Conservation (phyloP, 495 filamentous ascomycete genomes). For the Daldinia childiae region DNA sequence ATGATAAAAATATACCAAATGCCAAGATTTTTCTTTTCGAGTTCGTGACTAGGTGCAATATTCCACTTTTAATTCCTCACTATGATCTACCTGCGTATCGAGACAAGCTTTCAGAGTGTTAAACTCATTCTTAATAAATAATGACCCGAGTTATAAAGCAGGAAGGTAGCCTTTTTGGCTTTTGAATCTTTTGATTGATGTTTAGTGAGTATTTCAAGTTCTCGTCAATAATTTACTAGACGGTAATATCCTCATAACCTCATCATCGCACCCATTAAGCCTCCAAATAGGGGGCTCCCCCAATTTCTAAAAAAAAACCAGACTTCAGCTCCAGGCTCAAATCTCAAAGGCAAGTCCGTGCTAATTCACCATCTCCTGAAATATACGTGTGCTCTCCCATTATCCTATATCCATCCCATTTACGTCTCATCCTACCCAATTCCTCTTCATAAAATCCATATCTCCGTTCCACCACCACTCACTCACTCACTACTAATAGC, state of each 20-base stretch:
- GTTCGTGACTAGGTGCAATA: slow-evolving; percentile 10
- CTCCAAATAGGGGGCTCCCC: neutral
- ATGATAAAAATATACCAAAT: slow-evolving; percentile 48
- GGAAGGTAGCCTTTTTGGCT: too few relatives aligned
- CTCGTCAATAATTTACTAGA: neutral
- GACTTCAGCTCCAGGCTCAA: neutral
- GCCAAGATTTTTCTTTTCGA: slow-evolving; percentile 19
- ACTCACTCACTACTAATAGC: neutral
- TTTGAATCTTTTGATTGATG: too few relatives aligned
- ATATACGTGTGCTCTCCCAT: neutral
- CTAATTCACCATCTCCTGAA: neutral
- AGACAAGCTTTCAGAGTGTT: neutral
- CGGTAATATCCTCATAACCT: neutral
- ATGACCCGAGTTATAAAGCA: too few relatives aligned
- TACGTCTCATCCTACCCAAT: too few relatives aligned
- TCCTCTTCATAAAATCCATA: neutral
- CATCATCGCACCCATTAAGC: neutral
- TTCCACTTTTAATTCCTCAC: neutral
- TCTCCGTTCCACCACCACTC: too few relatives aligned
- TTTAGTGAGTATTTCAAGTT: neutral
- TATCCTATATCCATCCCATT: neutral
- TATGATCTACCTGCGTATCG: neutral
- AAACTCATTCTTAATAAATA: neutral
- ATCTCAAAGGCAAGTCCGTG: neutral
- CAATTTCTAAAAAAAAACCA: neutral